These are phyloP conservation scores for Kernera saxatilis DNA, from an alignment of 345 rosid species.

Conservation along the genomic window DNA sequence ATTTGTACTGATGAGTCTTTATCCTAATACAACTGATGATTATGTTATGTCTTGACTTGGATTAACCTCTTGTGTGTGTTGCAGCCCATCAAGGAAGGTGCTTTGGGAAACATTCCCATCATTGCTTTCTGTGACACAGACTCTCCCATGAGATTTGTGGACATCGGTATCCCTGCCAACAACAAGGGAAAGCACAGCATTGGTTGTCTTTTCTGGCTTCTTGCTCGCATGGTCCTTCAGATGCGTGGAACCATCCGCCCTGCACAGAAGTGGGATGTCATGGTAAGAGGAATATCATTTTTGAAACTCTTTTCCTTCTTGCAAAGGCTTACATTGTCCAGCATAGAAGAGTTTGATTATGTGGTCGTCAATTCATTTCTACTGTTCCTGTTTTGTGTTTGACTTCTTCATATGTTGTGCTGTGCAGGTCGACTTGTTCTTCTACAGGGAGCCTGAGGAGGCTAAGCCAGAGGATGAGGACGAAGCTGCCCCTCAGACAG, in stretches of 20 bases:
- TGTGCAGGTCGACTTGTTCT: constrained; percentile 65
- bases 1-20: background rate
- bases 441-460: constrained; percentile 81
- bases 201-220: constrained; percentile 91
- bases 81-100: constrained; percentile 96
- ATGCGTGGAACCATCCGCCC: constrained; percentile 92
- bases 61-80: background rate
- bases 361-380: background rate
- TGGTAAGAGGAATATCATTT: constrained; percentile 38
- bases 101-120: constrained; percentile 92
- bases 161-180: constrained; percentile 92
- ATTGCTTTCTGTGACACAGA: constrained; percentile 97
- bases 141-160: constrained; percentile 89
- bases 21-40: background rate
- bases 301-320: background rate
- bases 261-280: constrained; percentile 75
- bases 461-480: constrained; percentile 58
- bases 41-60: background rate
- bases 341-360: no score
- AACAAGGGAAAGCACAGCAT: constrained; percentile 98
- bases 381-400: background rate
- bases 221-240: constrained; percentile 94
- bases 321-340: background rate
- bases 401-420: background rate
- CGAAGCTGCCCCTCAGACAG: constrained; percentile 32